Base-by-base conservation (phyloP, 1,284 basidiomycete species). In the Termitomyces sp. region DNA sequence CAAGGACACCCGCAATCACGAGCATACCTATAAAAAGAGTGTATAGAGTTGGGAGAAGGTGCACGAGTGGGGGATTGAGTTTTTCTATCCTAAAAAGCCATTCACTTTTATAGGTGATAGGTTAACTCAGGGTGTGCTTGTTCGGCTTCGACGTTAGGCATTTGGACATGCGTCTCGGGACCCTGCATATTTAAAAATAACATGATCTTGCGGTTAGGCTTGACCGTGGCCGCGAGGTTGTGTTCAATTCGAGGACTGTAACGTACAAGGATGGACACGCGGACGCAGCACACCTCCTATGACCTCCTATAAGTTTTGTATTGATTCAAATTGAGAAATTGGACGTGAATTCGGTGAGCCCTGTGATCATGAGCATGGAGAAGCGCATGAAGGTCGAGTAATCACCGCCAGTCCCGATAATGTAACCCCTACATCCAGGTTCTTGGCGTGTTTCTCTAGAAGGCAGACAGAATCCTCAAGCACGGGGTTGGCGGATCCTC, bases 11-110 rank as follows among this genome's bases (percentile, higher is more conserved):
- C 7, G 52, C 19, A 24, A 56, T 12, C 7, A 47, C 28, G 8
- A 52, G 15, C 48, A 51, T 50, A 33, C 46, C 39, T 19, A 38
- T 53, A 10, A 54, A 52, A 52, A 41, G 58, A 50, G 31, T 33
- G 49, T 51, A 34, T 9, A 17, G 21, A 41, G 39, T 42, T 46
- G 50, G 38, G 13, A 26, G 9, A 48, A 17, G 42, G 17, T 34
- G 42, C 8, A 41, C 15, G 13, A 36, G 15, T 30, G n/a, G 34
- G 43, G 9, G 9, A 17, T n/a, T 15, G 7, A 24, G 33, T 12
- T 24, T 24, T 24, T 5, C 24, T 5, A 24, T 24, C 24, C 4
- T 6, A 15, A 28, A 33, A 31, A 34, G 28, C 7, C 1, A 13
- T 19, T 24, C 19, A 24, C 24, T 24, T 24, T 24, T 24, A 24